These are phyloP conservation scores for Mycena kentingensis DNA, from an alignment of 768 basidiomycete species.

Conservation along the genomic window DNA sequence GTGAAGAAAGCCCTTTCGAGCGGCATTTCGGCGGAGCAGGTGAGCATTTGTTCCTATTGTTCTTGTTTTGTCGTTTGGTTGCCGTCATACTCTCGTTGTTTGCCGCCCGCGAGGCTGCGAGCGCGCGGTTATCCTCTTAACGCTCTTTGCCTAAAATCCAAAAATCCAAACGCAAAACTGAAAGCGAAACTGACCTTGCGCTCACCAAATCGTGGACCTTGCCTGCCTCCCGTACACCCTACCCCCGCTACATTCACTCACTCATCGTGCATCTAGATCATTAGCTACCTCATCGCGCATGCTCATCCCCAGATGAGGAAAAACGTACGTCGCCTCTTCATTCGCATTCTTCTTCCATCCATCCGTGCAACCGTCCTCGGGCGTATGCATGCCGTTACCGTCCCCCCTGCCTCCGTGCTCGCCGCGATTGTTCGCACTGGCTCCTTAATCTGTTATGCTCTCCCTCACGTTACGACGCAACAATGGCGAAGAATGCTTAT, in stretches of 20 bases:
- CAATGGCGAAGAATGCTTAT: neutral
- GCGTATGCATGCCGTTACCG: neutral
- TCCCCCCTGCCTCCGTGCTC: conserved; percentile 22
- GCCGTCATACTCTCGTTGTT: neutral
- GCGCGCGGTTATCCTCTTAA: neutral
- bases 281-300: conserved; percentile 90
- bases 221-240: neutral
- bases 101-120: neutral
- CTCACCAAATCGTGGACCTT: too few relatives aligned
- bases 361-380: neutral
- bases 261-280: conserved; percentile 62
- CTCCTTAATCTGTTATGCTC: neutral
- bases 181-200: conserved; percentile 1
- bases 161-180: neutral
- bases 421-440: conserved; percentile 16
- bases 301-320: conserved; percentile 98
- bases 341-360: conserved; percentile 3
- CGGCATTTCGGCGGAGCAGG: conserved; percentile 97
- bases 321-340: conserved; percentile 62
- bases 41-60: conserved; percentile 34
- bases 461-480: neutral
- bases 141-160: neutral
- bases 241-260: neutral
- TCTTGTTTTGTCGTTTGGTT: neutral
- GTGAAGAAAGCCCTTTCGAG: conserved; percentile 92